Evolutionary conservation across 1,284 basidiomycete genomes (phyloP).

Genomic region (Vanrija sp.): DNA sequence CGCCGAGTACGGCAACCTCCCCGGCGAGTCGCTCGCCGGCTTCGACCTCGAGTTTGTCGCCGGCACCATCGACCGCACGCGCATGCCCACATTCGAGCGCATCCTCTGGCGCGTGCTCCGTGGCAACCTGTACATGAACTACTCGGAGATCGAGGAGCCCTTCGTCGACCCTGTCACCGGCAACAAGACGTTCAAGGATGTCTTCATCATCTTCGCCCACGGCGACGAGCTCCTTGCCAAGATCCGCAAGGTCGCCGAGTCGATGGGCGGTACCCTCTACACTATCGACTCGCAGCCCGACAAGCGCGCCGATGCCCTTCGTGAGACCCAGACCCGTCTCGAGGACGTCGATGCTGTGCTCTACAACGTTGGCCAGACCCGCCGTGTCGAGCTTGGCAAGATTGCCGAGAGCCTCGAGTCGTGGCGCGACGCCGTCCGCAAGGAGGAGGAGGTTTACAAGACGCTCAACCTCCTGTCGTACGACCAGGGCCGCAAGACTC

Average conservation of each 20-base stretch:
- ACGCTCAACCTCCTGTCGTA: slow-evolving; percentile 92
- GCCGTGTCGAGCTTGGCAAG: slow-evolving; percentile 77
- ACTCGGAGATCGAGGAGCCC: slow-evolving; percentile 87
- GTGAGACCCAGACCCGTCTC: slow-evolving; percentile 80
- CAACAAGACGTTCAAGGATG: slow-evolving; percentile 86
- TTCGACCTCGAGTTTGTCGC: slow-evolving; percentile 93
- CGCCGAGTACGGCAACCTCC: slow-evolving; percentile 55
- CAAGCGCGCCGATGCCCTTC: slow-evolving; percentile 83
- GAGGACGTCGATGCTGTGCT: slow-evolving; percentile 90
- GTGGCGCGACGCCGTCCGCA: slow-evolving; percentile 91
- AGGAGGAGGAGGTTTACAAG: slow-evolving; percentile 95
- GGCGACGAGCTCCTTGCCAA: slow-evolving; percentile 89
- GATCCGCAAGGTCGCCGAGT: slow-evolving; percentile 97
- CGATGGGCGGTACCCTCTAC: slow-evolving; percentile 95
- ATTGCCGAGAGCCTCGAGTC: slow-evolving; percentile 80
- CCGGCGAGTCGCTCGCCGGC: slow-evolving; percentile 55
- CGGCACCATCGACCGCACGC: slow-evolving; percentile 89
- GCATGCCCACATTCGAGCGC: slow-evolving; percentile 91
- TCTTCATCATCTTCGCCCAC: slow-evolving; percentile 99
- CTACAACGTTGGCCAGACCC: slow-evolving; percentile 81
- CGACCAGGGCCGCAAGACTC: slow-evolving; percentile 86
- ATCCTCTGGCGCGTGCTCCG: slow-evolving; percentile 97
- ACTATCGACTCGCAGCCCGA: slow-evolving; percentile 92
- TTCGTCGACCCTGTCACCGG: slow-evolving; percentile 83
- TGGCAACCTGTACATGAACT: slow-evolving; percentile 99